phyloP scores from a whole-genome alignment of 441 rosid genomes.

The Metrosideros polymorpha region DNA sequence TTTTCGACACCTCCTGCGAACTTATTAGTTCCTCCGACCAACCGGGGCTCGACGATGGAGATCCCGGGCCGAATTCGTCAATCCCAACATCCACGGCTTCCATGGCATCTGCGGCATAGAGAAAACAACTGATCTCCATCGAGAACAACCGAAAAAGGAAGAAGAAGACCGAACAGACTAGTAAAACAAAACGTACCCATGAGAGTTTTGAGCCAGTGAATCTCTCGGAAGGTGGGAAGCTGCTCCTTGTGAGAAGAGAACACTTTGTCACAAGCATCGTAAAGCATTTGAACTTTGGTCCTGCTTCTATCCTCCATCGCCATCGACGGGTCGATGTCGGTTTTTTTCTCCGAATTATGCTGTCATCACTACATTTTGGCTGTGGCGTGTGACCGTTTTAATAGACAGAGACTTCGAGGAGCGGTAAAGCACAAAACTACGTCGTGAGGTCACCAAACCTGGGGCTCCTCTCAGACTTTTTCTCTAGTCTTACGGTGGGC shows the following conservation, averaged over 20 bases:
- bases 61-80: constrained; percentile 13
- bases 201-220: constrained; percentile 24
- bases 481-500: constrained; percentile 19
- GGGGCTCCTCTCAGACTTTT: constrained; percentile 11
- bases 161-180: neutral
- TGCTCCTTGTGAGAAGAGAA: constrained; percentile 8
- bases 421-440: neutral
- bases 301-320: constrained; percentile 5
- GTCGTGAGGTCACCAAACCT: constrained; percentile 1
- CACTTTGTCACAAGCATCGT: constrained; percentile 17
- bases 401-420: neutral
- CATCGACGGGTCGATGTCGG: neutral
- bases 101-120: constrained; percentile 12
- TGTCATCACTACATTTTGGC: neutral
- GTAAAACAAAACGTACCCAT: constrained; percentile 3
- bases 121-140: neutral
- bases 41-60: constrained; percentile 12
- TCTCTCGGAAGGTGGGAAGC: constrained; percentile 22
- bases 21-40: constrained; percentile 8
- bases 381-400: neutral
- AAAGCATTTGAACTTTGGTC: constrained; percentile 22
- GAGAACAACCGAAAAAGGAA: neutral
- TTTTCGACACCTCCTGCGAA: constrained; percentile 20
- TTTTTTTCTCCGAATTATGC: neutral
- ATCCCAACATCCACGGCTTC: constrained; percentile 36